Evolutionary conservation across 192 early-diverging fungal genomes (phyloP), one percentile per base, ranked within the genome.

Genomic region (Dispira parvispora): DNA sequence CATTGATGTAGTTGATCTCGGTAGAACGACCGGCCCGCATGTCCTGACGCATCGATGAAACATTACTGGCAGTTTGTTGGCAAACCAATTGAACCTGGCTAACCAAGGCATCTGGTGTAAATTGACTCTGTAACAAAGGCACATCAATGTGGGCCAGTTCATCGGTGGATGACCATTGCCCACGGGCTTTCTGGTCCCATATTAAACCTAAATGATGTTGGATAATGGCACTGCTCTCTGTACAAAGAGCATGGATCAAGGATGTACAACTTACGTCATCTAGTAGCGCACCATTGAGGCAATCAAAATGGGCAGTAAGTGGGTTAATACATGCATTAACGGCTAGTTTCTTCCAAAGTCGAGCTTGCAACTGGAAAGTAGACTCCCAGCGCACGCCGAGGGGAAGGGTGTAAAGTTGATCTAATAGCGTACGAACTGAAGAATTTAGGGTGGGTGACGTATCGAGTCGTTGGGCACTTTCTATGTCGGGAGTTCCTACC

Each of bases 281-380:
- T 9, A 74, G 62, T 42, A 85, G 42, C 11, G 62, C 71, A 1
- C 82, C 81, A 62, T 88, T 88, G 54, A 67, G 76, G 13, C 73
- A 67, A 21, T 70, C 74, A 8, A 80, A 65, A 45, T 85, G 62
- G 11, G 84, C 79, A 0, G 84, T 80, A 11, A 84, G 63, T 2
- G 85, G 85, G 45, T 85, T 85, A 57, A 88, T 78, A 20, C 75
- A 74, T 0, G 78, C 71, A 63, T 88, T 88, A 62, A 84, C 78
- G 14, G 80, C 80, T 13, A 83, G 71, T 70, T 87, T 84, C 9
- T 75, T 53, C 46, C 81, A 58, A 18, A 82, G 54, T 63, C 67
- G 63, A 18, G 64, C 62, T 32, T 80, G 70, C 43, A 84, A 68
- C 20, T 75, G 71, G 0, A 68, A 38, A 38, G 32, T 38, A 38